Evolutionary conservation across 371 early-diverging fungal genomes (phyloP), one percentile per base, ranked within the genome.

Genomic region (Syncephalis plumigaleata): DNA sequence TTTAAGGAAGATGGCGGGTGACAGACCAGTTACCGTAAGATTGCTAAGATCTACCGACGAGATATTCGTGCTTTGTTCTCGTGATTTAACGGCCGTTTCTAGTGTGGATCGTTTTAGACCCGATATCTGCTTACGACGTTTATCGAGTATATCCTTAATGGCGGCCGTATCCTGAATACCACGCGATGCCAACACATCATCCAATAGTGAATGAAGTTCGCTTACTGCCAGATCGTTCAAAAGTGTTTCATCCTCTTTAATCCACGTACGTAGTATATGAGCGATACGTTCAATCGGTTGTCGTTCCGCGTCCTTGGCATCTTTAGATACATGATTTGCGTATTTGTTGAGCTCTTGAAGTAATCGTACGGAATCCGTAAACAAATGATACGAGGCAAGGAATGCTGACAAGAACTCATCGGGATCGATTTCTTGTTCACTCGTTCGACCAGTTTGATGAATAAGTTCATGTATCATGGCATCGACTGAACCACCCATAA

Each of bases 391-490:
- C 0, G 75, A 76, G 11, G 68, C 52, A 5, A 77, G 60, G 53
- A 85, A 72, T n/a, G 70, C 58, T 11, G 54, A 27, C 0, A 61
- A 31, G 26, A 60, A 64, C 13, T 48, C 53, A 36, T 50, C 52
- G 24, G 49, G 16, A 17, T 51, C 18, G n/a, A 45, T 42, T 0
- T 55, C 56, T 2, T 46, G 24, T 39, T 46, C 24, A 23, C 47
- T 36, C 2, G 36, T 45, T 38, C 53, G 42, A 5, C 49, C 45
- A 8, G 68, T 72, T 52, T 63, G 51, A 45, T 63, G 70, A 2
- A 84, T 45, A 36, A 83, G 53, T 49, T 82, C 80, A 42, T 78
- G 79, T 16, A 82, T 66, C 9, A 82, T 52, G 0, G 79, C 80
- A 22, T 67, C 63, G 11, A 75, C 56, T 7, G 79, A 70, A 9